Evolutionary conservation across 202 grass and related monocot species (phyloP).

Genomic region (Carex arenaria): DNA sequence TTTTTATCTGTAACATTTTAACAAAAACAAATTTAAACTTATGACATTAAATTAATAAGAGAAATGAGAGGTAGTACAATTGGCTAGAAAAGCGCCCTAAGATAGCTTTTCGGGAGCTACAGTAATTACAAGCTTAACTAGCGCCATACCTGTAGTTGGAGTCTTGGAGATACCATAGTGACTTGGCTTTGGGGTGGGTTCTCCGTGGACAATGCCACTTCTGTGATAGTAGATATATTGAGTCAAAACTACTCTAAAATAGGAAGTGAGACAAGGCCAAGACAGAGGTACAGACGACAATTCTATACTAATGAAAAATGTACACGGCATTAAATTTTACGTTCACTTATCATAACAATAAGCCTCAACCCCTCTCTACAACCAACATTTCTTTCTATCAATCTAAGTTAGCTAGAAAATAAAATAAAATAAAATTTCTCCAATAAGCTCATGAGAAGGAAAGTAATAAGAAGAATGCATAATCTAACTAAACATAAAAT

Average conservation of each 20-base stretch:
- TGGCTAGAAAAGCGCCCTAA: too few relatives aligned
- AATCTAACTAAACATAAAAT: neutral
- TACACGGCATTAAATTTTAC: neutral
- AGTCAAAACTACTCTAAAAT: neutral
- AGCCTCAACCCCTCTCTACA: neutral
- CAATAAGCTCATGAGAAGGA: neutral
- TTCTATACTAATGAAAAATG: neutral
- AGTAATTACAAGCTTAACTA: too few relatives aligned
- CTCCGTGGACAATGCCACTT: too few relatives aligned
- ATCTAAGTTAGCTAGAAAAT: neutral
- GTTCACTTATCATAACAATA: neutral
- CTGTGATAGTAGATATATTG: neutral
- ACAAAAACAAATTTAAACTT: too few relatives aligned
- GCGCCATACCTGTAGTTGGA: too few relatives aligned
- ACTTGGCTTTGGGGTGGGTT: too few relatives aligned
- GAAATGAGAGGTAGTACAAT: too few relatives aligned
- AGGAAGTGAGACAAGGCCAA: neutral
- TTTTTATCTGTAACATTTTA: too few relatives aligned
- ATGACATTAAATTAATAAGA: too few relatives aligned
- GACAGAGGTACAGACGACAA: neutral
- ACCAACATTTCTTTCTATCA: neutral
- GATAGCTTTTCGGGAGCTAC: too few relatives aligned
- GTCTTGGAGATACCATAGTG: too few relatives aligned
- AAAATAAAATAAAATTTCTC: neutral
- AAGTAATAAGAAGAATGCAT: neutral